Evolutionary conservation across 345 rosid species (phyloP).

Genomic region (Populus ilicifolia): DNA sequence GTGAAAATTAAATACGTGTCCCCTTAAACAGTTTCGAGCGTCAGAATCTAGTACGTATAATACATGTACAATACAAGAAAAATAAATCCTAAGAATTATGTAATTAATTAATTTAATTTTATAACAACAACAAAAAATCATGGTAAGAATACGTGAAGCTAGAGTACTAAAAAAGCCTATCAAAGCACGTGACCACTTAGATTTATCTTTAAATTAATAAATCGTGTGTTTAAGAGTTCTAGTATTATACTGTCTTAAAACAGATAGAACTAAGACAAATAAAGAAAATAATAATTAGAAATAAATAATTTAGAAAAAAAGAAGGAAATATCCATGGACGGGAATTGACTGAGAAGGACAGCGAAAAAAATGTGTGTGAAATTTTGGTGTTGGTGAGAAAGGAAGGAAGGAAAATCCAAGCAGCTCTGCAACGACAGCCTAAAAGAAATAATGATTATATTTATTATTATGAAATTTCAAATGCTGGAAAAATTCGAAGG

Average conservation of each 20-base stretch:
- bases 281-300: background rate
- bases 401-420: slow-evolving; percentile 35
- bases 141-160: background rate
- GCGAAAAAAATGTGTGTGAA: background rate
- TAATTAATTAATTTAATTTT: background rate
- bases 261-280: background rate
- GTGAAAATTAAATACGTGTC: slow-evolving; percentile 1
- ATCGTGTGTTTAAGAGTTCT: background rate
- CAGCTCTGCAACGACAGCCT: slow-evolving; percentile 2
- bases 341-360: background rate
- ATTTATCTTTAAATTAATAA: background rate
- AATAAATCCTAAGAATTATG: background rate
- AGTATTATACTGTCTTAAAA: background rate
- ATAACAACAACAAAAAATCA: background rate
- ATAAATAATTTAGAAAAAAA: background rate
- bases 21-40: background rate
- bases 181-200: background rate
- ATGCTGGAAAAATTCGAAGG: background rate
- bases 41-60: background rate
- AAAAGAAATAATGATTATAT: slow-evolving; percentile 5
- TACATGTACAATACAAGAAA: background rate
- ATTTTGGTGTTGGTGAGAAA: slow-evolving; percentile 27
- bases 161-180: background rate
- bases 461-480: background rate
- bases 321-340: slow-evolving; percentile 3